These are phyloP conservation scores for Stagonosporopsis vannaccii DNA, from an alignment of 2,329 filamentous ascomycete species.

Conservation along the genomic window DNA sequence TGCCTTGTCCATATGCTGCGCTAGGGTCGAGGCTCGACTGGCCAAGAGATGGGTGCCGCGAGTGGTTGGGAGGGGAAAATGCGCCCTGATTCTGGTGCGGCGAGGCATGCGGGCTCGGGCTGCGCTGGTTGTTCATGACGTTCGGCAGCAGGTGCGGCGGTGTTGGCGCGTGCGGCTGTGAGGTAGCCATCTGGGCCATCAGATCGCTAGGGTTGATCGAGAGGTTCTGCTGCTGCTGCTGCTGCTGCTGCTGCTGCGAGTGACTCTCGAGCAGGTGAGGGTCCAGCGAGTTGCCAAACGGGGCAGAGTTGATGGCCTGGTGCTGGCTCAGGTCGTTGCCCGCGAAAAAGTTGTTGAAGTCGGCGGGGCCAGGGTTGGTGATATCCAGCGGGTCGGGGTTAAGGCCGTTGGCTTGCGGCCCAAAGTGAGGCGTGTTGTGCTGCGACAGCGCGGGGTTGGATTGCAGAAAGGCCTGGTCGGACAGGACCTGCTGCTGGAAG, in stretches of 20 bases:
- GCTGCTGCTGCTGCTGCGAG: slow-evolving; percentile 45
- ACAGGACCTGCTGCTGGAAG: slow-evolving; percentile 49
- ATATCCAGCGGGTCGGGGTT: slow-evolving; percentile 48
- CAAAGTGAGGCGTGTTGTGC: slow-evolving; percentile 62
- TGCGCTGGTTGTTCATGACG: slow-evolving; percentile 60
- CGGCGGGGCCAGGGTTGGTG: slow-evolving; percentile 32
- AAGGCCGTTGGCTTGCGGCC: slow-evolving; percentile 49
- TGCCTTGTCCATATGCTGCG: slow-evolving; percentile 63
- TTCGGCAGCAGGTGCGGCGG: slow-evolving; percentile 65
- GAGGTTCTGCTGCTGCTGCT: slow-evolving; percentile 50
- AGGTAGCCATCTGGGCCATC: slow-evolving; percentile 60
- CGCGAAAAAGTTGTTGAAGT: slow-evolving; percentile 64
- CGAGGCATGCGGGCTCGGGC: slow-evolving; percentile 61
- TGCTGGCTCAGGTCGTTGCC: slow-evolving; percentile 60
- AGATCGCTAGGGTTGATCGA: slow-evolving; percentile 56
- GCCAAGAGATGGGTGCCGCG: slow-evolving; percentile 54
- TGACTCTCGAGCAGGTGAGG: slow-evolving; percentile 52
- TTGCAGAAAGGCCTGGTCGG: slow-evolving; percentile 54
- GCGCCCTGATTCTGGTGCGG: slow-evolving; percentile 61
- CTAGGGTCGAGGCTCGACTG: slow-evolving; percentile 66
- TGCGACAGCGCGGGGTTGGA: slow-evolving; percentile 53
- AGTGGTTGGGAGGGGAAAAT: slow-evolving; percentile 63
- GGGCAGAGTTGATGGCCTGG: slow-evolving; percentile 67
- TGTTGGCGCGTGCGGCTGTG: slow-evolving; percentile 59
- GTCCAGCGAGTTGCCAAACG: slow-evolving; percentile 58